Conservation (phyloP, 1,284 basidiomycete genomes). For the Ustilago bromivora region DNA sequence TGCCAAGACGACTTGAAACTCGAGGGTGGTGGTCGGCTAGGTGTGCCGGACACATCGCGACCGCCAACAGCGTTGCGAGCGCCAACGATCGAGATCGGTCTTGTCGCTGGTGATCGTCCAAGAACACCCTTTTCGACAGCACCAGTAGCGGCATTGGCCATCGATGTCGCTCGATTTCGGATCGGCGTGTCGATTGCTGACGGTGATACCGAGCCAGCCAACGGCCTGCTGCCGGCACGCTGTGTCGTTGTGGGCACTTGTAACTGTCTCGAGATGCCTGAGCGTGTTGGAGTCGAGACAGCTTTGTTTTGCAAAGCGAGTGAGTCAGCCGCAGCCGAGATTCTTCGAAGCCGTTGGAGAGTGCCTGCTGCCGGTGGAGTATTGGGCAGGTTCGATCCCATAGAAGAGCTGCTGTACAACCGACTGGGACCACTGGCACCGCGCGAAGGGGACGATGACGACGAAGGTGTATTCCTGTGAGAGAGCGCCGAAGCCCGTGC, state of each 20-base stretch:
- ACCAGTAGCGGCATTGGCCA: slow-evolving; percentile 35
- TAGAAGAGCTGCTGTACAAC: slow-evolving; percentile 42
- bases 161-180: slow-evolving; percentile 44
- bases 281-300: slow-evolving; percentile 35
- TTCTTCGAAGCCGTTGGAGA: slow-evolving; percentile 33
- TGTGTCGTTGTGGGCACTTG: slow-evolving; percentile 23
- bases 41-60: slow-evolving; percentile 25
- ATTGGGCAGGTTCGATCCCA: slow-evolving; percentile 35
- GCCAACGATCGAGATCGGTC: slow-evolving; percentile 30
- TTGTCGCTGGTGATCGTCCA: slow-evolving; percentile 25
- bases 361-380: slow-evolving; percentile 40
- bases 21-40: slow-evolving; percentile 40
- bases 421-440: slow-evolving; percentile 41
- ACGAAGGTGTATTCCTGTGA: slow-evolving; percentile 18
- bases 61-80: slow-evolving; percentile 5
- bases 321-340: slow-evolving; percentile 46
- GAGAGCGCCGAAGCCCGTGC: slow-evolving; percentile 25
- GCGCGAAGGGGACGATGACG: slow-evolving; percentile 30
- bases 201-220: slow-evolving; percentile 23
- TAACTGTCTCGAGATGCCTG: slow-evolving; percentile 23
- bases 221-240: slow-evolving; percentile 8
- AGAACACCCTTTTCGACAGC: slow-evolving; percentile 46
- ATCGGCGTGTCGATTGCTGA: slow-evolving; percentile 28
- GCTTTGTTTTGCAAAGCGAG: slow-evolving; percentile 29
- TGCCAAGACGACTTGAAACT: slow-evolving; percentile 46